phyloP scores from a whole-genome alignment of 805 yeast genomes.

The Candida caryicola region DNA sequence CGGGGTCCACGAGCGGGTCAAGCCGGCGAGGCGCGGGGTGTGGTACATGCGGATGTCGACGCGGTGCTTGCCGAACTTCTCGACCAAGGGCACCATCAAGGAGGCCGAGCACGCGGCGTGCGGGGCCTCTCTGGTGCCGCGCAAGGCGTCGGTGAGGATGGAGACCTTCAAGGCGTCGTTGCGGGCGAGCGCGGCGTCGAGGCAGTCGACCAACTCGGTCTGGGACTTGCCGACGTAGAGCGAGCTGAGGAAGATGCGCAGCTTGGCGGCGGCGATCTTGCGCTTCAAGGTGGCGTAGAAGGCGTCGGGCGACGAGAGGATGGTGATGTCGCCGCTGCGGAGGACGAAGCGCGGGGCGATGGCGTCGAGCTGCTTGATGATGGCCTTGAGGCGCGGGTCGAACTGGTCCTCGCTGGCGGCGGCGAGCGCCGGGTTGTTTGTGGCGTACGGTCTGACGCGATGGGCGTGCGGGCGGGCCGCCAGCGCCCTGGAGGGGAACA shows the following conservation, averaged over 20 bases:
- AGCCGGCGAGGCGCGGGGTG: constrained; percentile 79
- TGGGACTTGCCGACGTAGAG: constrained; percentile 84
- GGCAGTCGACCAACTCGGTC: constrained; percentile 63
- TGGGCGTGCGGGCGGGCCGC: constrained; percentile 1
- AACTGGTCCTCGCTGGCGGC: constrained; percentile 24
- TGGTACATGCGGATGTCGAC: constrained; percentile 83
- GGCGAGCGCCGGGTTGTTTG: constrained; percentile 25
- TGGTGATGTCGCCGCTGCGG: constrained; percentile 52
- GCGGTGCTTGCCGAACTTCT: constrained; percentile 59
- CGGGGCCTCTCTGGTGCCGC: constrained; percentile 95
- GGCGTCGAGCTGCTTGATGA: constrained; percentile 54
- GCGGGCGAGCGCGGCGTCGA: constrained; percentile 55
- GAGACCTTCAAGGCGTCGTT: constrained; percentile 66
- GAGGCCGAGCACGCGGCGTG: constrained; percentile 66
- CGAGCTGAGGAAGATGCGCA: constrained; percentile 76
- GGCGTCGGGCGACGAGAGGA: constrained; percentile 63
- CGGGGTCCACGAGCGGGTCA: constrained; percentile 66
- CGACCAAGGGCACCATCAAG: constrained; percentile 62
- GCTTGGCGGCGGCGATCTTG: constrained; percentile 61
- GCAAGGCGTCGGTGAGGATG: constrained; percentile 78
- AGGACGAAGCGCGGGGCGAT: constrained; percentile 69
- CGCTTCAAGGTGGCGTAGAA: constrained; percentile 65
- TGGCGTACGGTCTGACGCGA: constrained; percentile 15
- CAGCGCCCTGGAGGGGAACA: constrained; percentile 13
- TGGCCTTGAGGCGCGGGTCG: constrained; percentile 43